Base-by-base conservation (phyloP, 352 stramenopile species). In the Globisporangium middletonii region DNA sequence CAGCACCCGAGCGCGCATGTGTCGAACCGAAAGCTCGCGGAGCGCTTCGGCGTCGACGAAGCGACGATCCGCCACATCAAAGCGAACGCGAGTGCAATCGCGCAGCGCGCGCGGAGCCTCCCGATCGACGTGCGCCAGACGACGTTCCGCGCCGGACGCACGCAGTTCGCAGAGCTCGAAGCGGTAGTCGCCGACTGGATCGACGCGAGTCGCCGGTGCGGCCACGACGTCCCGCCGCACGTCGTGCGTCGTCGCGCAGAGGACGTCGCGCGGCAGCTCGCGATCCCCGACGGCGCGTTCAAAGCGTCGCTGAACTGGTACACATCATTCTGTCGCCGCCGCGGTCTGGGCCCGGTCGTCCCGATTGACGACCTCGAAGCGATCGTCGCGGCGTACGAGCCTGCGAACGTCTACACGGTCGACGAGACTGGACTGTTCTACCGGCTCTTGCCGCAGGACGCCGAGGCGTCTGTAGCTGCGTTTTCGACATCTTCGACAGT, bases 361-460 rank as follows among this genome's bases (percentile, higher is more conserved):
- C 52, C 52, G 13, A 55, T 60, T 27, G 4, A 38, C 26, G 57
- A 60, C 9, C 41, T 65, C 13, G 42, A 44, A 16, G 46, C 61
- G 30, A 62, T 57, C 16, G 41, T 62, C 13, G 35, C 38, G 11
- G 18, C 19, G 15, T 65, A 65, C 30, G 54, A 57, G 0, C 46
- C 60, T 11, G 38, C 12, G 2, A 42, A 58, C 19, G 60, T 65
- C 41, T 65, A 51, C 47, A 65, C 41, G 2, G 50, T 65, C 6
- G 60, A 65, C 41, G 60, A 62, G 47, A 62, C 60, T 1, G 53
- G 53, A 9, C 46, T 65, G 11, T 62, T 62, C 48, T 65, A 57
- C 11, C 38, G 53, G 15, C 15, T 65, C 19, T 12, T 62, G 19
- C 60, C 60, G 15, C 54, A 35, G 3, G 30, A 35, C 3, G 30